A percentile compares a stretch with the other conserved stretches of the same genome.
Evolutionary conservation across 2,329 filamentous ascomycete genomes (phyloP).

Genomic region (Celoporthe dispersa): DNA sequence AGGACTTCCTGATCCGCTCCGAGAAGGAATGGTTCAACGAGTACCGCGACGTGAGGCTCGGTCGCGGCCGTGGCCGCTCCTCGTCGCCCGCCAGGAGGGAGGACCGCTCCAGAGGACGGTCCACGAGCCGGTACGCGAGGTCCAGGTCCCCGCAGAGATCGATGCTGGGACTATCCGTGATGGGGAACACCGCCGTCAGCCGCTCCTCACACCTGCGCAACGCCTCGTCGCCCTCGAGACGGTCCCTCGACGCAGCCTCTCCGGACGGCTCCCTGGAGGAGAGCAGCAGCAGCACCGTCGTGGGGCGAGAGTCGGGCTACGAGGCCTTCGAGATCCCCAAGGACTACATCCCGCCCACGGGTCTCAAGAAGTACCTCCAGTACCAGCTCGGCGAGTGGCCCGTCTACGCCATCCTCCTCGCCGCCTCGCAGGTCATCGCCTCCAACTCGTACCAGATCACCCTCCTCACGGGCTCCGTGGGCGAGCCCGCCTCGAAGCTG

Average conservation of each 20-base stretch:
- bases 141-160: slow-evolving; percentile 42
- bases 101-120: slow-evolving; percentile 28
- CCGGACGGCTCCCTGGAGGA: slow-evolving; percentile 30
- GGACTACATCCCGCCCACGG: slow-evolving; percentile 60
- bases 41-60: slow-evolving; percentile 62
- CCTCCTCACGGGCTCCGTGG: slow-evolving; percentile 63
- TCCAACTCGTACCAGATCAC: slow-evolving; percentile 69
- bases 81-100: slow-evolving; percentile 11
- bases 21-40: slow-evolving; percentile 70
- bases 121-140: slow-evolving; percentile 36
- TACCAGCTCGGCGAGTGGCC: slow-evolving; percentile 60
- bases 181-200: neutral
- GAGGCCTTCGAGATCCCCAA: slow-evolving; percentile 28
- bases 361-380: slow-evolving; percentile 52
- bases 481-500: slow-evolving; percentile 59
- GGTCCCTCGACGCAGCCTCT: slow-evolving; percentile 12
- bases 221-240: neutral
- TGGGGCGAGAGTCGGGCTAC: slow-evolving; percentile 12
- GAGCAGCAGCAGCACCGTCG: neutral
- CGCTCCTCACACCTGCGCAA: slow-evolving; percentile 13
- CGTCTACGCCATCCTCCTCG: slow-evolving; percentile 61
- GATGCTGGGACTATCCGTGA: slow-evolving; percentile 26
- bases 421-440: slow-evolving; percentile 63
- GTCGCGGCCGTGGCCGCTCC: slow-evolving; percentile 38
- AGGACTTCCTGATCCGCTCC: slow-evolving; percentile 66